Base-by-base conservation (phyloP, 768 basidiomycete genomes). In the Podaxis sp. region DNA sequence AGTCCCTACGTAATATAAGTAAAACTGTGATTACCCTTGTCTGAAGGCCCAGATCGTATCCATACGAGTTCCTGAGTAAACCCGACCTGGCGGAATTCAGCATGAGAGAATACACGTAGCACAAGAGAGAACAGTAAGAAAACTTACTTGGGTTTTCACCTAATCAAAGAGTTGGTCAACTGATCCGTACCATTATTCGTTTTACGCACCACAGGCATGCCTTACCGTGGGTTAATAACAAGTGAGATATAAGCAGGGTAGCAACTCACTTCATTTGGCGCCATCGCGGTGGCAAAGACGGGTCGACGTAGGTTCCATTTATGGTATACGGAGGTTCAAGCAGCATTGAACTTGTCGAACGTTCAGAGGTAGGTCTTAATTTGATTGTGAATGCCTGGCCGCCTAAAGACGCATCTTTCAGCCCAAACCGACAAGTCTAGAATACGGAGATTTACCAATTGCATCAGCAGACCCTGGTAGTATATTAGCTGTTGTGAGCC, bases 311-410 rank as follows among this genome's bases (percentile, higher is more conserved):
- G 6, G 83, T 74, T 25, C 71, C 74, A 67, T 87, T 83, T 71
- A 82, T 57, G 52, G 72, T 65, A 63, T 73, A 73, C 11, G 93
- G 93, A 29, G 91, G 87, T 65, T 96, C 94, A 24, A 96, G 76
- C 4, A 93, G 74, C 85, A 91, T 88, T 3, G 89, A 85, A 13
- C 85, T 82, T 3, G 91, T 82, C 0, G 90, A 87, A 36, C 87
- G 82, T 65, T 91, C 90, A 19, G 77, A 66, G 0, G 92, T 94
- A 61, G 84, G 83, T 41, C 94, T 82, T 17, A 91, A 75, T 73
- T 95, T 95, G 68, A 95, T 85, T 54, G 86, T 82, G 69, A 93
- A 95, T 0, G 91, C 92, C 70, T 94, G 92, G 9, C 93, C 93
- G 55, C 90, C 91, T 81, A 62, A 8, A 25, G 17, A 50, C 33